phyloP scores from a whole-genome alignment of 345 rosid species.

The Noccaea bulbosa region DNA sequence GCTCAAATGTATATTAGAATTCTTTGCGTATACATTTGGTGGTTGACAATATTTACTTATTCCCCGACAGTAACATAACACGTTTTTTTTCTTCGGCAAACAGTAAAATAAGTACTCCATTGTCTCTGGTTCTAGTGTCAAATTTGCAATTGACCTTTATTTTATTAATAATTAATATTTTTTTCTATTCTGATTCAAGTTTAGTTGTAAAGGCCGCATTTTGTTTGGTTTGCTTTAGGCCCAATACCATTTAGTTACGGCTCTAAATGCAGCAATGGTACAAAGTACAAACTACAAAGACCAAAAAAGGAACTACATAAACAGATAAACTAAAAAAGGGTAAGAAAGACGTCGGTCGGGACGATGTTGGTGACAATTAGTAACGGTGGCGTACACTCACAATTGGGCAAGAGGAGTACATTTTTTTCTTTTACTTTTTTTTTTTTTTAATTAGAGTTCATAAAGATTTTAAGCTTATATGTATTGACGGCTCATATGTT shows the following conservation, averaged over 20 bases:
- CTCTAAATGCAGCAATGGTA: background rate
- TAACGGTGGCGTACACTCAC: too few species aligned
- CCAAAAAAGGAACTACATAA: background rate
- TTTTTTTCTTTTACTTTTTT: too few species aligned
- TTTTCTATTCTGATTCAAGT: background rate
- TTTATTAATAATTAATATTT: too few species aligned
- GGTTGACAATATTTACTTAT: slow-evolving; percentile 12
- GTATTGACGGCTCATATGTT: too few species aligned
- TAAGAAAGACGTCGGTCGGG: background rate
- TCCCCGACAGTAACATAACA: background rate
- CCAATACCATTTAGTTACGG: background rate
- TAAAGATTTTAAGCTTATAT: too few species aligned
- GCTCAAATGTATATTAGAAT: background rate
- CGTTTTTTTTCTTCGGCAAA: too few species aligned
- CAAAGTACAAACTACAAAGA: background rate
- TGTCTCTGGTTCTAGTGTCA: background rate
- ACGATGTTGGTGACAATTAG: background rate
- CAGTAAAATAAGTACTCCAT: too few species aligned
- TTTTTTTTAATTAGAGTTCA: too few species aligned
- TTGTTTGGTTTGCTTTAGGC: background rate
- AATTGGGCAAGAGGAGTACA: too few species aligned
- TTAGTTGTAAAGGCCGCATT: background rate
- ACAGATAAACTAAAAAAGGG: background rate
- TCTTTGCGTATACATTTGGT: slow-evolving; percentile 28
- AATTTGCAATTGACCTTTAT: background rate